These are phyloP conservation scores for Aegilops speltoides DNA, from an alignment of 176 grass and related monocot species.

Conservation along the genomic window DNA sequence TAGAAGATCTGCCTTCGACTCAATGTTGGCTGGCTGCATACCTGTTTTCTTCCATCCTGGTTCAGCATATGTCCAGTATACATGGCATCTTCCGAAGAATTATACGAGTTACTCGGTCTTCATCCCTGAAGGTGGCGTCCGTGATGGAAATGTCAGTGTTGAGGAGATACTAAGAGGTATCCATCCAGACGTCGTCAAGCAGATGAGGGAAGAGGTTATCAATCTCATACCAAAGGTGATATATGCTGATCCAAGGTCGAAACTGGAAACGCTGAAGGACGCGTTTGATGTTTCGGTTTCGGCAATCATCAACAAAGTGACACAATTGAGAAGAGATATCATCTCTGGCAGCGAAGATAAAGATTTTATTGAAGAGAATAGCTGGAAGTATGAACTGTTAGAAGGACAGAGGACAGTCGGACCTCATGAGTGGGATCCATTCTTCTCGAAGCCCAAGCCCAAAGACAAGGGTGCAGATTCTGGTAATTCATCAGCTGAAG, in stretches of 20 bases:
- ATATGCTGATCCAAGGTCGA: constrained; percentile 88
- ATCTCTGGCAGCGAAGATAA: constrained; percentile 60
- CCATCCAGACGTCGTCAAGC: constrained; percentile 47
- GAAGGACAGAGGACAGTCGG: constrained; percentile 65
- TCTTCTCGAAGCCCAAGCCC: constrained; percentile 94
- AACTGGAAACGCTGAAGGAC: constrained; percentile 85
- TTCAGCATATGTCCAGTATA: constrained; percentile 90
- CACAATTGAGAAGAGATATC: constrained; percentile 79
- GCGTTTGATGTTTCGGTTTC: constrained; percentile 88
- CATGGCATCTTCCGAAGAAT: constrained; percentile 95
- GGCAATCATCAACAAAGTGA: constrained; percentile 80
- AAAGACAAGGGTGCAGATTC: constrained; percentile 46
- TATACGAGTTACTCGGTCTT: constrained; percentile 91
- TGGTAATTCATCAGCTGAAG: constrained; percentile 48
- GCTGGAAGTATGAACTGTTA: constrained; percentile 89
- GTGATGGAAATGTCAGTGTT: constrained; percentile 58
- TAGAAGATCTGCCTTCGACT: constrained; percentile 92
- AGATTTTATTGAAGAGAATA: constrained; percentile 89
- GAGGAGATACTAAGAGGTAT: constrained; percentile 70
- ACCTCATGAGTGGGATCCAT: constrained; percentile 91
- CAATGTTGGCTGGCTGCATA: constrained; percentile 90
- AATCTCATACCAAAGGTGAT: constrained; percentile 84
- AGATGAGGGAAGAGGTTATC: constrained; percentile 93
- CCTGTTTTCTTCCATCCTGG: constrained; percentile 99
- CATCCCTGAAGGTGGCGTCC: constrained; percentile 74